Percentiles rank a stretch among this genome's conserved stretches.
phyloP scores from a whole-genome alignment of 331 rosid genomes.

The Telfairia occidentalis region DNA sequence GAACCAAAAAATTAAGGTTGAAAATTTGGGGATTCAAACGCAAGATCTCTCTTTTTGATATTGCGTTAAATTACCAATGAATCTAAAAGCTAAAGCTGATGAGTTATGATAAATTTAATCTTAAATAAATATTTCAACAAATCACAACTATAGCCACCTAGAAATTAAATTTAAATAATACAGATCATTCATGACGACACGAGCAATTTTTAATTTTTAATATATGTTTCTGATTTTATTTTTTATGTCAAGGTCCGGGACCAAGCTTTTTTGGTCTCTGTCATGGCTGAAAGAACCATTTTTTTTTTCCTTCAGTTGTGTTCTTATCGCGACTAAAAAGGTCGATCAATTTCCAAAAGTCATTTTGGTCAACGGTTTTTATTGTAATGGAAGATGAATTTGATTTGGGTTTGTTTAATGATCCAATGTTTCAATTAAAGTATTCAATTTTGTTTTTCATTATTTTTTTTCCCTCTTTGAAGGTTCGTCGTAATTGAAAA shows the following conservation, averaged over 20 bases:
- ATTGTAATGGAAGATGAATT: not conserved
- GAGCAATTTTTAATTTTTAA: not conserved
- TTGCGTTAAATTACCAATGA: no score
- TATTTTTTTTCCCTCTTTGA: no score
- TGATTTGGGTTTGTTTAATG: not conserved
- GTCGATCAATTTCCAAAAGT: not conserved
- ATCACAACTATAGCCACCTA: not conserved
- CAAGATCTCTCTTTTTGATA: no score
- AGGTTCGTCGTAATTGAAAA: no score
- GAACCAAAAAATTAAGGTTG: no score
- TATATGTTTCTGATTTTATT: not conserved
- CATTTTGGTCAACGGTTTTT: not conserved
- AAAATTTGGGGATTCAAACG: no score
- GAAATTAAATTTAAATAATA: not conserved
- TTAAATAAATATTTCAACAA: no score
- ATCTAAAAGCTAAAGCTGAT: no score
- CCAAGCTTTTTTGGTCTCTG: slow-evolving; percentile 1
- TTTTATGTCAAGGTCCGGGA: not conserved
- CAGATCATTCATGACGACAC: not conserved
- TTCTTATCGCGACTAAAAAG: not conserved
- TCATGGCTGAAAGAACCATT: not conserved
- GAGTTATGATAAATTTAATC: no score
- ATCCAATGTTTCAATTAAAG: not conserved
- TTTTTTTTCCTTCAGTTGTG: not conserved
- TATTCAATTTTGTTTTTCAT: no score